Conservation (phyloP, 345 rosid species). For the Sonneratia alba region DNA sequence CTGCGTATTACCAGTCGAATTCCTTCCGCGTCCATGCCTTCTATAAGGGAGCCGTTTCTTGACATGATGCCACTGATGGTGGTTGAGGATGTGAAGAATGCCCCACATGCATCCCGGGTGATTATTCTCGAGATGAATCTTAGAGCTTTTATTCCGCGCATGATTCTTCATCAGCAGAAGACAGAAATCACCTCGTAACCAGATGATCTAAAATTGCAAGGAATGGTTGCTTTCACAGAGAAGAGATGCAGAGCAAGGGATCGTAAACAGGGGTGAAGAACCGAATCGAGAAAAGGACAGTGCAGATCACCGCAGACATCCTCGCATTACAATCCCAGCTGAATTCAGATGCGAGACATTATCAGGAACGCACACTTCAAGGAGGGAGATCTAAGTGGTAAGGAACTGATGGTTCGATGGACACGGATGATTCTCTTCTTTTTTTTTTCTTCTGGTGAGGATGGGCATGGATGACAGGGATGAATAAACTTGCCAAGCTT, state of each 20-base stretch:
- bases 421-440: too few relatives aligned
- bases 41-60: conserved; percentile 54
- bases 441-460: too few relatives aligned
- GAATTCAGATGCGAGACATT: not conserved
- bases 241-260: not conserved
- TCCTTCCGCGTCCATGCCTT: conserved; percentile 19
- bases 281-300: not conserved
- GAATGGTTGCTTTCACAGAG: too few relatives aligned
- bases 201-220: too few relatives aligned
- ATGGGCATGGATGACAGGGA: not conserved
- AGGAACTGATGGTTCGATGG: not conserved
- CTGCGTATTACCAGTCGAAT: conserved; percentile 19
- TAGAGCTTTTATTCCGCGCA: conserved; percentile 16
- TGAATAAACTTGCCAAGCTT: not conserved
- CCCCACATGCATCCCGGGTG: conserved; percentile 66
- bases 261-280: not conserved
- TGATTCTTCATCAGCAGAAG: conserved; percentile 39
- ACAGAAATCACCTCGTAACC: not conserved
- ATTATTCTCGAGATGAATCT: conserved; percentile 19
- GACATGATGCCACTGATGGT: conserved; percentile 53
- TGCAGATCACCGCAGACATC: not conserved
- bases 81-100: conserved; percentile 46
- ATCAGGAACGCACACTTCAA: not conserved
- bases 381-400: not conserved
- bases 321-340: not conserved